Conservation (phyloP, 768 basidiomycete species). For the Suillus spraguei region DNA sequence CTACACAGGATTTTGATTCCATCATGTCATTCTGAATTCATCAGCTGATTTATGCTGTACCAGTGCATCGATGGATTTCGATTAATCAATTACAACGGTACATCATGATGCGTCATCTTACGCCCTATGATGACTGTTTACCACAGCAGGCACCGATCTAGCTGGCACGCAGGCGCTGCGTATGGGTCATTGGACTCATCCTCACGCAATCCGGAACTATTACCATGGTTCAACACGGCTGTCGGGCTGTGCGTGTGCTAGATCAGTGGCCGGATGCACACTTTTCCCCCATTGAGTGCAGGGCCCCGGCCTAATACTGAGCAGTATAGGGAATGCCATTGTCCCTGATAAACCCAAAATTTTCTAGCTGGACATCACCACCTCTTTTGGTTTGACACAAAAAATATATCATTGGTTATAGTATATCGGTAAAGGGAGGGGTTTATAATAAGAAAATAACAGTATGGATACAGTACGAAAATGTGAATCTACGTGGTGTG, state of each 20-base stretch:
- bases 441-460: slow-evolving; percentile 4
- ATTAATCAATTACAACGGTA: not conserved
- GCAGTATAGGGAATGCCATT: not conserved
- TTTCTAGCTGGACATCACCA: not conserved
- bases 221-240: not conserved
- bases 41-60: not conserved
- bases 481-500: not conserved
- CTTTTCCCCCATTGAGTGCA: not conserved
- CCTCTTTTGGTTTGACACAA: not conserved
- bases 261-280: not conserved
- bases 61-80: not conserved
- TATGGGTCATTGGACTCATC: not conserved
- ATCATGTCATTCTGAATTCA: not conserved
- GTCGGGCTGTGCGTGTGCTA: not conserved
- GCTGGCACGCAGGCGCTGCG: not conserved
- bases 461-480: slow-evolving; percentile 7
- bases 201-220: not conserved
- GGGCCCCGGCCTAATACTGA: not conserved
- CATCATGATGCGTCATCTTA: not conserved
- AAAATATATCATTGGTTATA: slow-evolving; percentile 4
- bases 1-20: not conserved
- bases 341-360: not conserved
- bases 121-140: not conserved
- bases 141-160: not conserved
- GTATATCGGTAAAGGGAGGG: not conserved